A percentile compares a stretch with the other conserved stretches of the same genome.
These are phyloP conservation scores for Ceratocystis diversiconidia DNA, from an alignment of 2,329 filamentous ascomycete species.

Conservation along the genomic window DNA sequence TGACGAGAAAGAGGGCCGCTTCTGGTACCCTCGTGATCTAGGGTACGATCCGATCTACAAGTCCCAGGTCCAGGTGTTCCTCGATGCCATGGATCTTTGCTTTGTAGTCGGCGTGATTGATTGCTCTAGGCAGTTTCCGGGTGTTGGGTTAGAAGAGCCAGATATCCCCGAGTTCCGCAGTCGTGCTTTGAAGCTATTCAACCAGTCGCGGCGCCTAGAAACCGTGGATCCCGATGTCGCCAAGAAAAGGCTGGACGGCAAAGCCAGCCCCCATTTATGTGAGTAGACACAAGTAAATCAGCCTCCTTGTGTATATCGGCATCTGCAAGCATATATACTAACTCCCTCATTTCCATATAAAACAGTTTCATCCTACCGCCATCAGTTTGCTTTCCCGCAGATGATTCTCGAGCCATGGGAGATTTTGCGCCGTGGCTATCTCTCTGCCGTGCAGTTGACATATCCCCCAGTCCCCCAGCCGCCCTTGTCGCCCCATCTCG, in stretches of 20 bases:
- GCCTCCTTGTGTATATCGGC: background rate
- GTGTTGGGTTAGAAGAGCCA: background rate
- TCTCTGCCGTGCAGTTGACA: background rate
- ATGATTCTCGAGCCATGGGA: background rate
- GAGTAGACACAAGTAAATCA: background rate
- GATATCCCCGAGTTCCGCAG: background rate
- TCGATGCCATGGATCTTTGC: conserved; percentile 1
- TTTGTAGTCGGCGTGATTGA: conserved; percentile 8
- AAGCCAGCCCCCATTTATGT: background rate
- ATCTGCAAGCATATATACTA: background rate
- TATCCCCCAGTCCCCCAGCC: background rate
- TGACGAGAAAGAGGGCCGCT: background rate
- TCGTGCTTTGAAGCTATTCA: background rate
- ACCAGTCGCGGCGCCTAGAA: background rate
- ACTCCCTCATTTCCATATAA: too few relatives aligned
- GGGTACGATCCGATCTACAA: background rate
- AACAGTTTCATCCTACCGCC: background rate
- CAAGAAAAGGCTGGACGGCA: background rate
- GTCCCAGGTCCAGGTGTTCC: background rate
- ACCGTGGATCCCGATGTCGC: background rate
- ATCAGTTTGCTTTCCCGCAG: background rate
- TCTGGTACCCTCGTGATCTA: conserved; percentile 4
- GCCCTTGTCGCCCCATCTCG: background rate
- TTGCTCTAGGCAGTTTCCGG: background rate
- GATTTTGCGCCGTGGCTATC: background rate